A percentile compares a stretch with the other conserved stretches of the same genome.
Evolutionary conservation across 805 yeast species (phyloP).

Genomic region (Yamadazyma scolyti): DNA sequence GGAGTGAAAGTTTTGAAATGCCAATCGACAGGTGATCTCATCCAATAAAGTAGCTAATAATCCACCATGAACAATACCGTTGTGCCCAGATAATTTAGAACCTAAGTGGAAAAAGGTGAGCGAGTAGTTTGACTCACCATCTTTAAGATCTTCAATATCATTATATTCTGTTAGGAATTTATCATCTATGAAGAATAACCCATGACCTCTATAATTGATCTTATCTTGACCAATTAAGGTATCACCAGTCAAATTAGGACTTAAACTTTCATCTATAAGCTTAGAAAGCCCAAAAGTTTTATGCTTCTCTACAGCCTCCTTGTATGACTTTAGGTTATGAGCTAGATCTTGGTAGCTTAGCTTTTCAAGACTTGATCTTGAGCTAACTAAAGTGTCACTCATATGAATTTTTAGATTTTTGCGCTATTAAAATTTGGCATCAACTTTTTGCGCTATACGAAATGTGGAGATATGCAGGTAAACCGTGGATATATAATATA

Average conservation of each 20-base stretch:
- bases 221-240: slow-evolving; percentile 32
- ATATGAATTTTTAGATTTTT: too few species aligned
- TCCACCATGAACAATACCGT: slow-evolving; percentile 42
- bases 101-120: slow-evolving; percentile 40
- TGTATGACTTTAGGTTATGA: too few species aligned
- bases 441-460: too few species aligned
- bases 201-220: slow-evolving; percentile 28
- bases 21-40: slow-evolving; percentile 40
- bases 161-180: slow-evolving; percentile 19
- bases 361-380: too few species aligned
- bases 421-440: too few species aligned
- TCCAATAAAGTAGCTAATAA: slow-evolving; percentile 40
- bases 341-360: too few species aligned
- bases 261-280: slow-evolving; percentile 22
- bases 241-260: slow-evolving; percentile 34
- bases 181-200: slow-evolving; percentile 33
- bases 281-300: slow-evolving; percentile 9
- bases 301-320: slow-evolving; percentile 5
- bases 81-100: slow-evolving; percentile 34
- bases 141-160: slow-evolving; percentile 17
- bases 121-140: slow-evolving; percentile 23
- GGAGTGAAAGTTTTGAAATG: slow-evolving; percentile 37
- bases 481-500: too few species aligned
- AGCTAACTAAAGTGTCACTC: too few species aligned
- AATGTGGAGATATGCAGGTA: too few species aligned